Evolutionary conservation across 1,139 yeast species (phyloP).

Genomic region (Tardiomyces blankii): DNA sequence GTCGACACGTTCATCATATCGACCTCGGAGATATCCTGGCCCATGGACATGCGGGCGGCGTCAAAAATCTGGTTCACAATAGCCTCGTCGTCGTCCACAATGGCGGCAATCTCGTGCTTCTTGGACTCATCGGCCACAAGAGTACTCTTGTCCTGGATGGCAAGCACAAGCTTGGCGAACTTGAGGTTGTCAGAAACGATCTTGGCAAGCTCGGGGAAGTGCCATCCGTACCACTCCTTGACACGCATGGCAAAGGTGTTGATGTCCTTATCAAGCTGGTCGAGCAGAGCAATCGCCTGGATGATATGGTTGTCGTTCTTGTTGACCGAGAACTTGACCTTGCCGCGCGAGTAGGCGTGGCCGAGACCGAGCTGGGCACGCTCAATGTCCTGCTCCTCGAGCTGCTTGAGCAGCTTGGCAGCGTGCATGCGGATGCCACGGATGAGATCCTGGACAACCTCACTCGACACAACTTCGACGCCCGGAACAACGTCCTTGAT

Average conservation of each 20-base stretch:
- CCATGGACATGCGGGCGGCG: constrained; percentile 95
- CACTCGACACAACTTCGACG: constrained; percentile 84
- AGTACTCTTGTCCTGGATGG: constrained; percentile 79
- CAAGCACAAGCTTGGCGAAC: constrained; percentile 73
- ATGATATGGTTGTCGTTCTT: constrained; percentile 98
- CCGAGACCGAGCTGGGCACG: constrained; percentile 98
- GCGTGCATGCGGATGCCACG: constrained; percentile 95
- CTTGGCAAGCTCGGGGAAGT: constrained; percentile 97
- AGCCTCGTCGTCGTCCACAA: constrained; percentile 88
- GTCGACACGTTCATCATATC: constrained; percentile 86
- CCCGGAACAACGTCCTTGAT: constrained; percentile 83
- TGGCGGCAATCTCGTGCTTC: constrained; percentile 55
- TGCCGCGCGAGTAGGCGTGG: constrained; percentile 97
- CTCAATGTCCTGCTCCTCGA: constrained; percentile 92
- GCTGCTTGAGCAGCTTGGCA: constrained; percentile 75
- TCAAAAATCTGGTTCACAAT: constrained; percentile 86
- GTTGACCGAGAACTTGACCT: constrained; percentile 96
- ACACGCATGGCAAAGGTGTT: constrained; percentile 98
- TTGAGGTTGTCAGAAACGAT: constrained; percentile 85
- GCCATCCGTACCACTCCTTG: constrained; percentile 99
- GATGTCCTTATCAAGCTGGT: constrained; percentile 93
- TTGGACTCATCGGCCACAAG: constrained; percentile 59
- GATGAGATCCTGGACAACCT: constrained; percentile 85
- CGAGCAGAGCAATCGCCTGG: constrained; percentile 95
- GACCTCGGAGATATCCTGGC: constrained; percentile 91